Evolutionary conservation across 1,284 basidiomycete species (phyloP).

Genomic region (Albatrellus sp.): DNA sequence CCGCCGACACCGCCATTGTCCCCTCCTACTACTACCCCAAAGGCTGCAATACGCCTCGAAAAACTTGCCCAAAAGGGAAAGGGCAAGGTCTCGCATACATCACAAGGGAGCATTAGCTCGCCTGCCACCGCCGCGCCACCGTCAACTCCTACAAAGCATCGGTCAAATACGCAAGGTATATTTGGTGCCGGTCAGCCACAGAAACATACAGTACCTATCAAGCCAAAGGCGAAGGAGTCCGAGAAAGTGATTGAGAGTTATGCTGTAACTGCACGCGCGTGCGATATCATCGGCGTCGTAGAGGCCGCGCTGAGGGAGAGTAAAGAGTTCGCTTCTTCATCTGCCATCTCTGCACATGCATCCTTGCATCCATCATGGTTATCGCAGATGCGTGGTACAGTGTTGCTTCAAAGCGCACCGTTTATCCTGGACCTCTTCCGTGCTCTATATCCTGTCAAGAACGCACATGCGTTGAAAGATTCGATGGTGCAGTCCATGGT

Average conservation of each 20-base stretch:
- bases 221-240: background rate
- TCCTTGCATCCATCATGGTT: slow-evolving; percentile 9
- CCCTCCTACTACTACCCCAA: slow-evolving; percentile 23
- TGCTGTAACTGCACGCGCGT: slow-evolving; percentile 41
- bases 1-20: slow-evolving; percentile 11
- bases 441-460: slow-evolving; percentile 69
- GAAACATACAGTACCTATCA: slow-evolving; percentile 7
- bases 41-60: slow-evolving; percentile 43
- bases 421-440: slow-evolving; percentile 74
- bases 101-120: slow-evolving; percentile 14
- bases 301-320: slow-evolving; percentile 49
- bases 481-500: slow-evolving; percentile 59
- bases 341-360: slow-evolving; percentile 33
- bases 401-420: slow-evolving; percentile 45
- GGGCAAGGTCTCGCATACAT: slow-evolving; percentile 9
- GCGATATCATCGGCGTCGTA: slow-evolving; percentile 46
- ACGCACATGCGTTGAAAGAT: slow-evolving; percentile 35
- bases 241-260: slow-evolving; percentile 35
- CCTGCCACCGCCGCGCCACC: slow-evolving; percentile 14
- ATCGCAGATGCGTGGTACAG: slow-evolving; percentile 5
- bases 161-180: background rate
- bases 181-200: slow-evolving; percentile 1
- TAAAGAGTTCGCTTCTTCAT: slow-evolving; percentile 33
- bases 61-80: slow-evolving; percentile 43
- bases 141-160: slow-evolving; percentile 13